Conservation (phyloP, 2,329 filamentous ascomycete species). For the Microsporum canis region DNA sequence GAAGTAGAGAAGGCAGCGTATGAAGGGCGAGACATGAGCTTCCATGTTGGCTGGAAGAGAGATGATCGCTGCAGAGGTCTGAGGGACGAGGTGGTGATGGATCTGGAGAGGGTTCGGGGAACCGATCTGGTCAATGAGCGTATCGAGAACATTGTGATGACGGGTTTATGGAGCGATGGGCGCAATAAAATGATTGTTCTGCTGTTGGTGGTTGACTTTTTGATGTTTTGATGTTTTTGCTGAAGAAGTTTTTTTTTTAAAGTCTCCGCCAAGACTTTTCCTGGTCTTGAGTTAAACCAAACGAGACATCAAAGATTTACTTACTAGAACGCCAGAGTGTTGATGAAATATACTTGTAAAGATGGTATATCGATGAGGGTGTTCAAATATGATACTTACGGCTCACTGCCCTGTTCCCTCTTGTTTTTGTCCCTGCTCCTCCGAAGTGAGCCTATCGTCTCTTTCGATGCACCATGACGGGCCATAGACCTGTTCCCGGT, state of each 20-base stretch:
- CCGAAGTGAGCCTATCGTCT: too few relatives aligned
- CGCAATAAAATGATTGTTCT: not conserved
- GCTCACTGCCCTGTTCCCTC: too few relatives aligned
- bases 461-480: too few relatives aligned
- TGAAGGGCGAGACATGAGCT: conserved; percentile 32
- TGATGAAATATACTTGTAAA: not conserved
- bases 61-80: conserved; percentile 39
- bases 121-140: conserved; percentile 54
- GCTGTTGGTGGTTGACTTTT: not conserved
- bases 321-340: too few relatives aligned
- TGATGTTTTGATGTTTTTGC: not conserved
- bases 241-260: not conserved
- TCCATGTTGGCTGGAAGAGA: conserved; percentile 40
- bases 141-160: conserved; percentile 55
- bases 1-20: conserved; percentile 40
- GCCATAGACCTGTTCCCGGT: too few relatives aligned
- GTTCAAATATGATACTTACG: too few relatives aligned
- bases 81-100: conserved; percentile 42
- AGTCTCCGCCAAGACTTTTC: not conserved
- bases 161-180: not conserved
- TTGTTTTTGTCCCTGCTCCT: too few relatives aligned
- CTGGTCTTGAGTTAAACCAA: too few relatives aligned
- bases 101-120: conserved; percentile 51
- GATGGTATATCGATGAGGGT: too few relatives aligned
- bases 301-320: too few relatives aligned